These are phyloP conservation scores for Dendrobium huoshanense DNA, from an alignment of 106 monocot species.

Conservation along the genomic window DNA sequence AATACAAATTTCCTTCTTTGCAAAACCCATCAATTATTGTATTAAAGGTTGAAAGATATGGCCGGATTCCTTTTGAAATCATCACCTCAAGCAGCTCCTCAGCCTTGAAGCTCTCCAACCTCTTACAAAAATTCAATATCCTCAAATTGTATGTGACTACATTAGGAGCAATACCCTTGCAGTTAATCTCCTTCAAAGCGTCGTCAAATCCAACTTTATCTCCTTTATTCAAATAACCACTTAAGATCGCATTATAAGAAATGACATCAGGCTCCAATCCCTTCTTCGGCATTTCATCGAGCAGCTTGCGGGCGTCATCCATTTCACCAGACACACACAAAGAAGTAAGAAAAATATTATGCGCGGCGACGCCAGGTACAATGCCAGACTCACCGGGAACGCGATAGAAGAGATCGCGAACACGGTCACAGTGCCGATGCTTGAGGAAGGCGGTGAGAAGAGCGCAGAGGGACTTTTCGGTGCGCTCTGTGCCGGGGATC, in stretches of 20 bases:
- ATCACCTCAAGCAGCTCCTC: slow-evolving; percentile 51
- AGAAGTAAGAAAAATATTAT: slow-evolving; percentile 33
- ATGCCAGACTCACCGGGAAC: slow-evolving; percentile 16
- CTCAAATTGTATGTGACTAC: slow-evolving; percentile 44
- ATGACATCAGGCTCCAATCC: slow-evolving; percentile 24
- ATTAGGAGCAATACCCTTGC: slow-evolving; percentile 25
- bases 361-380: slow-evolving; percentile 23
- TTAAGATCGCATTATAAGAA: slow-evolving; percentile 38
- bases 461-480: slow-evolving; percentile 21
- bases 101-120: slow-evolving; percentile 25
- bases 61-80: slow-evolving; percentile 31
- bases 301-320: slow-evolving; percentile 22
- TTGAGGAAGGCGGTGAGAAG: slow-evolving; percentile 19
- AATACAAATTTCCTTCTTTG: slow-evolving; percentile 26
- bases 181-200: slow-evolving; percentile 22
- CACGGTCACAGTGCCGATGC: slow-evolving; percentile 19
- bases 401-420: slow-evolving; percentile 17
- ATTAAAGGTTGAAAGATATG: slow-evolving; percentile 43
- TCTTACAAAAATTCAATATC: slow-evolving; percentile 26
- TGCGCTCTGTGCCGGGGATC: slow-evolving; percentile 10
- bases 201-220: slow-evolving; percentile 25
- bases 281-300: slow-evolving; percentile 32
- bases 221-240: slow-evolving; percentile 22
- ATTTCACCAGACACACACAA: slow-evolving; percentile 29
- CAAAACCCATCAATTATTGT: slow-evolving; percentile 41